These are phyloP conservation scores for Tolypocladium inflatum DNA, from an alignment of 2,329 filamentous ascomycete genomes.

Conservation along the genomic window DNA sequence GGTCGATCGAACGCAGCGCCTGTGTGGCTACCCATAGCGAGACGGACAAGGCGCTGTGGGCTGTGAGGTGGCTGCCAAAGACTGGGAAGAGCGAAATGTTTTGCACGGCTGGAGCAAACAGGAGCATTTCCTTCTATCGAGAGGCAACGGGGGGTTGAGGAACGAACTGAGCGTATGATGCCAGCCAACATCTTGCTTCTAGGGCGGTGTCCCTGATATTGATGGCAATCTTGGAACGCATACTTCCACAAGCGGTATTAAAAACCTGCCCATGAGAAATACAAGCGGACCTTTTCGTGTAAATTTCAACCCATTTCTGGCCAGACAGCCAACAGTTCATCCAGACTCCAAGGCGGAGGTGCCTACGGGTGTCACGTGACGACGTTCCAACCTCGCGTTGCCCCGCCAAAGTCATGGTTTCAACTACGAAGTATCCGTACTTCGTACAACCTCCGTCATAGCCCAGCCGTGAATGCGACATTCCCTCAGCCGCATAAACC, in stretches of 20 bases:
- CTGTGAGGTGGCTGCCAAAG: conserved; percentile 75
- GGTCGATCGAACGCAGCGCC: conserved; percentile 73
- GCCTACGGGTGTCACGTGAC: conserved; percentile 31
- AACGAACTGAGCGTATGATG: background rate
- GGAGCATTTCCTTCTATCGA: conserved; percentile 71
- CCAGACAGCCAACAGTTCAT: background rate
- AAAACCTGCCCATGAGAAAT: background rate
- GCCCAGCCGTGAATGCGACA: background rate
- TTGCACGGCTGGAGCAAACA: conserved; percentile 67
- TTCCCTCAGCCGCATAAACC: background rate
- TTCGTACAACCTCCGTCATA: conserved; percentile 3
- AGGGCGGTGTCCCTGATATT: background rate
- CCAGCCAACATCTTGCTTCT: background rate
- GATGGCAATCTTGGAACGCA: background rate
- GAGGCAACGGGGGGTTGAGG: conserved; percentile 63
- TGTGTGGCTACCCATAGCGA: conserved; percentile 94
- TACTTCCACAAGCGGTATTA: background rate
- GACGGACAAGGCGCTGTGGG: conserved; percentile 77
- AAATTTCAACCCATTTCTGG: background rate
- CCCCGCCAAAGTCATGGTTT: conserved; percentile 36
- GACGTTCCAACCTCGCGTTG: conserved; percentile 41
- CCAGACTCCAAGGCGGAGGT: too few species aligned
- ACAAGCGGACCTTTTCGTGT: background rate
- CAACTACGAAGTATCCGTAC: too few species aligned
- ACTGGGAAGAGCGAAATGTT: conserved; percentile 60